A percentile compares a stretch with the other conserved stretches of the same genome.
Conservation (phyloP, 495 filamentous ascomycete species). For the Neurospora sp. region DNA sequence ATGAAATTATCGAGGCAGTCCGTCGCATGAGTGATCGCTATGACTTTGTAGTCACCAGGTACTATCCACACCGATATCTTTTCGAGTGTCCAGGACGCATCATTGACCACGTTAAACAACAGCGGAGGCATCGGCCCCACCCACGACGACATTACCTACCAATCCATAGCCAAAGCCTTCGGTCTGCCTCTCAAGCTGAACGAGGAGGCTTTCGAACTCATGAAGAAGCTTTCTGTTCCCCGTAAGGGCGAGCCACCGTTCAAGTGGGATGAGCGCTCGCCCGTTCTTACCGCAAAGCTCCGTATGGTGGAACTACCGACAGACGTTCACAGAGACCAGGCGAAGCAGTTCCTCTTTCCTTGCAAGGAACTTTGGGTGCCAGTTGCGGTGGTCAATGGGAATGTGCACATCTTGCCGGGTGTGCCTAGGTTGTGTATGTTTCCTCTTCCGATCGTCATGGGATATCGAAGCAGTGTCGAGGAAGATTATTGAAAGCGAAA, state of each 20-base stretch:
- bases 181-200: constrained; percentile 65
- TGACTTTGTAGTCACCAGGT: constrained; percentile 83
- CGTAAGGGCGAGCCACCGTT: constrained; percentile 66
- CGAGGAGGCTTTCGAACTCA: constrained; percentile 60
- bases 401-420: constrained; percentile 87
- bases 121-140: constrained; percentile 92
- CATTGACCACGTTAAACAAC: neutral
- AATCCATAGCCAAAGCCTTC: constrained; percentile 87
- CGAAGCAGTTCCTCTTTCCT: constrained; percentile 65
- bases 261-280: constrained; percentile 74
- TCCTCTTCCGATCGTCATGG: neutral
- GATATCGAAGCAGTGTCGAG: neutral
- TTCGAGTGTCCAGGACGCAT: neutral
- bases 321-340: constrained; percentile 48
- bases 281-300: constrained; percentile 65
- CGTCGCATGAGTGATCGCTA: constrained; percentile 77
- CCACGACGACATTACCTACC: constrained; percentile 96
- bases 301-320: constrained; percentile 83
- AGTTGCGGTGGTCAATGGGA: constrained; percentile 75
- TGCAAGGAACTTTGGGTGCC: constrained; percentile 85
- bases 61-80: neutral
- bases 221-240: constrained; percentile 69
- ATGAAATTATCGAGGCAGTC: constrained; percentile 80
- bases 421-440: constrained; percentile 64
- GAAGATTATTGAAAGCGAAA: neutral